A percentile compares a stretch with the other conserved stretches of the same genome.
Evolutionary conservation across 805 yeast species (phyloP).

Genomic region (Ogataea haglerorum): DNA sequence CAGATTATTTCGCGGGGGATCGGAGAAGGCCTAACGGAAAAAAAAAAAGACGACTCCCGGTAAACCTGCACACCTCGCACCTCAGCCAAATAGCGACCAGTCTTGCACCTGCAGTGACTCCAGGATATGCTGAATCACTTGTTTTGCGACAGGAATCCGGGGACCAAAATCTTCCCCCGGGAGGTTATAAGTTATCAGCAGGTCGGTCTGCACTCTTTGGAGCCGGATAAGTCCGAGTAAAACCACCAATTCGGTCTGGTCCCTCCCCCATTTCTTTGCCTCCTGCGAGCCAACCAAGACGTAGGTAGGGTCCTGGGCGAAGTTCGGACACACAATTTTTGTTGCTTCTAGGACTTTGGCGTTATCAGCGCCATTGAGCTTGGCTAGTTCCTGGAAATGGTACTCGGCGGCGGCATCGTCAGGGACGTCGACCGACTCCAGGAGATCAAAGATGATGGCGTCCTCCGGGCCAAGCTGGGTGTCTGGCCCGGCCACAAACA

Average conservation of each 20-base stretch:
- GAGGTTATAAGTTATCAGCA: constrained; percentile 56
- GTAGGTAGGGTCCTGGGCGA: constrained; percentile 27
- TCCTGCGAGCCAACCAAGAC: constrained; percentile 39
- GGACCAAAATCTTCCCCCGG: constrained; percentile 41
- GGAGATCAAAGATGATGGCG: constrained; percentile 60
- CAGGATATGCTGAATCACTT: constrained; percentile 25
- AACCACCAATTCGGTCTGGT: constrained; percentile 39
- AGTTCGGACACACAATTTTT: constrained; percentile 7
- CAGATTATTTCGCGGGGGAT: constrained; percentile 16
- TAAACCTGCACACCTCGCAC: constrained; percentile 1
- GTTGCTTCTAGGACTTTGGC: constrained; percentile 8
- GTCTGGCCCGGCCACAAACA: constrained; percentile 47
- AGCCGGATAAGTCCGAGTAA: constrained; percentile 58
- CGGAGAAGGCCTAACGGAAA: constrained; percentile 20
- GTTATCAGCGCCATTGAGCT: constrained; percentile 35
- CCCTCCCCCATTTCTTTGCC: constrained; percentile 51
- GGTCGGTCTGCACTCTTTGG: constrained; percentile 52
- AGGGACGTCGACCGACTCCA: constrained; percentile 44
- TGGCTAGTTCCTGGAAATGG: constrained; percentile 56
- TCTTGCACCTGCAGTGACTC: constrained; percentile 37
- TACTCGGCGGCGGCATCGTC: constrained; percentile 40
- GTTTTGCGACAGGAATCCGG: constrained; percentile 30
- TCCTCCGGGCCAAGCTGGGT: constrained; percentile 40
- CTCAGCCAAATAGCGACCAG: constrained; percentile 45
- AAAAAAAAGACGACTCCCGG: constrained; percentile 1